phyloP scores from a whole-genome alignment of 495 filamentous ascomycete species.

The Talaromyces adpressus region DNA sequence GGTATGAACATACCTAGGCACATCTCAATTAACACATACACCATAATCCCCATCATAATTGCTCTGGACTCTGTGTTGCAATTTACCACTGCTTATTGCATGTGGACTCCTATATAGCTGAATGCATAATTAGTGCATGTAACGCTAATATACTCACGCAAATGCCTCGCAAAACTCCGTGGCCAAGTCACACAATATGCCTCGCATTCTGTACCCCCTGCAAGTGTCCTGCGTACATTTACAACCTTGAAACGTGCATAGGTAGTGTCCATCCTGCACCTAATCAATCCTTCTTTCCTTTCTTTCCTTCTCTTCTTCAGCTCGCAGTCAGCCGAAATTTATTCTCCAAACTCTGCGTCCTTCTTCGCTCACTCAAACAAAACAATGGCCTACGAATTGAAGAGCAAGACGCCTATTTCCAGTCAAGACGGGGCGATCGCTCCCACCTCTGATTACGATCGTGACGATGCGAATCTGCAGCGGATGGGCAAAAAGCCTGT shows the following conservation, averaged over 20 bases:
- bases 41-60: not conserved
- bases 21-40: slow-evolving; percentile 1
- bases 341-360: not conserved
- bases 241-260: not conserved
- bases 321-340: not conserved
- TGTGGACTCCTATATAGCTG: not conserved
- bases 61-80: not conserved
- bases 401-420: slow-evolving; percentile 12
- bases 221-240: not conserved
- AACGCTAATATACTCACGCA: not conserved
- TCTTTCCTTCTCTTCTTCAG: slow-evolving; percentile 4
- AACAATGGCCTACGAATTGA: slow-evolving; percentile 15
- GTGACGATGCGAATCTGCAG: slow-evolving; percentile 26
- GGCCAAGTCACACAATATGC: slow-evolving; percentile 6
- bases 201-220: not conserved
- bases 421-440: slow-evolving; percentile 1
- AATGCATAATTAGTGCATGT: slow-evolving; percentile 7
- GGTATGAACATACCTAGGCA: too few relatives aligned
- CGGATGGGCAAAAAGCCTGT: slow-evolving; percentile 36
- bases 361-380: not conserved
- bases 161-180: not conserved
- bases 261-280: not conserved
- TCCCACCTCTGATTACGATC: slow-evolving; percentile 12
- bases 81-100: too few relatives aligned
- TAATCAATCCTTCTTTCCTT: slow-evolving; percentile 3